Percentiles rank a stretch among this genome's conserved stretches.
Evolutionary conservation across 2,329 filamentous ascomycete genomes (phyloP).

Genomic region (Penicillium griseofulvum): DNA sequence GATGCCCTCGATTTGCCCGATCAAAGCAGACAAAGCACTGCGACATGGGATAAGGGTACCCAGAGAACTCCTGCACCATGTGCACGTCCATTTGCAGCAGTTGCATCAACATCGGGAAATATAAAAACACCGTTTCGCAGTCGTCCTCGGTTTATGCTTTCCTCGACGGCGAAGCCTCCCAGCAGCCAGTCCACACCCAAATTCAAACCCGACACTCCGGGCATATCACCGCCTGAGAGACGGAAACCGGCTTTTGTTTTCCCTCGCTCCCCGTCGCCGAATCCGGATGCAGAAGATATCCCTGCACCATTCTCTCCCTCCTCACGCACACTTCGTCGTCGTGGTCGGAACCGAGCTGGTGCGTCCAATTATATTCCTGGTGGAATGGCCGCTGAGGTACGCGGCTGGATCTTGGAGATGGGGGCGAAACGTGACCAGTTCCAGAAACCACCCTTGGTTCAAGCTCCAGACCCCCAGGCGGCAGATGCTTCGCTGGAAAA

Average conservation of each 20-base stretch:
- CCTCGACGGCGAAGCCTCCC: constrained; percentile 21
- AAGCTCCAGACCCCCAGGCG: background rate
- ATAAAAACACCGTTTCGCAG: constrained; percentile 24
- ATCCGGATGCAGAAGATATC: constrained; percentile 20
- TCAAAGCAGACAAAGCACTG: constrained; percentile 5
- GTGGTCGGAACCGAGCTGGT: constrained; percentile 27
- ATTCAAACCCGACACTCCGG: constrained; percentile 14
- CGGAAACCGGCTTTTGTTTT: constrained; percentile 40
- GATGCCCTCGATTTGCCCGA: constrained; percentile 7
- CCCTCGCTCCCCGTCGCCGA: constrained; percentile 37
- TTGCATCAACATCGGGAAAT: constrained; percentile 14
- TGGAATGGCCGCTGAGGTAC: constrained; percentile 42
- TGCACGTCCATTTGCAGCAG: constrained; percentile 5
- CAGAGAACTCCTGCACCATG: constrained; percentile 9
- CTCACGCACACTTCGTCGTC: constrained; percentile 29
- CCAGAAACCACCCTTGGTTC: background rate
- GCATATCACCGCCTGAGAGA: constrained; percentile 16
- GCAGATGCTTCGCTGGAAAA: background rate
- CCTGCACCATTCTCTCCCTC: constrained; percentile 39
- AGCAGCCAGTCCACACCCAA: constrained; percentile 16
- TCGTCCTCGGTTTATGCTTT: constrained; percentile 31
- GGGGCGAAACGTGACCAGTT: constrained; percentile 31
- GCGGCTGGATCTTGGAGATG: constrained; percentile 43
- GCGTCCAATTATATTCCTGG: constrained; percentile 32
- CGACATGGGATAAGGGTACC: background rate